Conservation (phyloP, 768 basidiomycete genomes). For the Podaxis sp. region DNA sequence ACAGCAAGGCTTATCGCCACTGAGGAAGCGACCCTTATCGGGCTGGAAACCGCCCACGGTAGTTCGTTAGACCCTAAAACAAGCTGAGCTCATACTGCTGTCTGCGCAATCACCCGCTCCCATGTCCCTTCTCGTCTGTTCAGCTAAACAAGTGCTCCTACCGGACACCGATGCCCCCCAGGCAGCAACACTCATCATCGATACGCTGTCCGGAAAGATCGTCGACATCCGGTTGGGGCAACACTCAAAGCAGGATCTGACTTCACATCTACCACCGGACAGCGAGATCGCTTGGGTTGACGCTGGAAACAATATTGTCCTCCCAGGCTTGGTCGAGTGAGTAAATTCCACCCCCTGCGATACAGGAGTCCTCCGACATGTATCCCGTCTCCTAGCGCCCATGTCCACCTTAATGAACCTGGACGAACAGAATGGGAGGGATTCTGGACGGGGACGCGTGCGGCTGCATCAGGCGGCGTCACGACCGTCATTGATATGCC, state of each 20-base stretch:
- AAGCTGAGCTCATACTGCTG: background rate
- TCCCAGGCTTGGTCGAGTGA: constrained; percentile 84
- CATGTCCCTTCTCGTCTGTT: constrained; percentile 35
- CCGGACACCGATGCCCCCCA: constrained; percentile 44
- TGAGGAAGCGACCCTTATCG: constrained; percentile 4
- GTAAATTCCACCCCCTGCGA: constrained; percentile 22
- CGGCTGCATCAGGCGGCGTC: constrained; percentile 92
- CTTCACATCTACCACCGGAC: constrained; percentile 20
- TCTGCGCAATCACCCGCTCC: background rate
- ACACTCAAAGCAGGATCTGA: constrained; percentile 28
- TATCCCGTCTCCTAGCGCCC: constrained; percentile 49
- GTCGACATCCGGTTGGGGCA: constrained; percentile 38
- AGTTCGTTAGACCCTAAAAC: background rate
- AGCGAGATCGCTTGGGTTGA: constrained; percentile 45
- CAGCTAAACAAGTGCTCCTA: constrained; percentile 57
- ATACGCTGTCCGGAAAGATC: constrained; percentile 59
- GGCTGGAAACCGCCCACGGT: background rate
- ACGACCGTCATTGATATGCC: constrained; percentile 98
- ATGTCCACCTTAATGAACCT: constrained; percentile 94
- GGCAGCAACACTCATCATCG: constrained; percentile 67
- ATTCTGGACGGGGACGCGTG: constrained; percentile 86
- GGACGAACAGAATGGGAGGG: constrained; percentile 95
- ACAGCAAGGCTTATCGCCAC: background rate
- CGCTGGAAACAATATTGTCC: constrained; percentile 53
- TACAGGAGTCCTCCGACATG: constrained; percentile 2